These are phyloP conservation scores for Chalciporus piperatus DNA, from an alignment of 768 basidiomycete species.

Conservation along the genomic window DNA sequence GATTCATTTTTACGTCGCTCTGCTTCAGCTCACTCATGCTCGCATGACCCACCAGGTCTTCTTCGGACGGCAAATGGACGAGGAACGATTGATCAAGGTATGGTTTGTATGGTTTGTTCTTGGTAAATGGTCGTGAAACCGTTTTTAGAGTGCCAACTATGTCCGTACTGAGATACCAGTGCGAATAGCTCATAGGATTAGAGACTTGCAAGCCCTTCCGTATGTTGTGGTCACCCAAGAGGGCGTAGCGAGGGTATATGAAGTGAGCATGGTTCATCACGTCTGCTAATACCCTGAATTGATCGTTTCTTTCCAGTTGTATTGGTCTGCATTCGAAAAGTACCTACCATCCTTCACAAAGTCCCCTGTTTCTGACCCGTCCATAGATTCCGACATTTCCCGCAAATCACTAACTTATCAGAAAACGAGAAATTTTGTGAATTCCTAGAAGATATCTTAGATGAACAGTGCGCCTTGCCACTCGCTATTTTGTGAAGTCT, in stretches of 20 bases:
- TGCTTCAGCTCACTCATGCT: conserved; percentile 3
- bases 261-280: conserved; percentile 46
- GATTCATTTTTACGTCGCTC: not conserved
- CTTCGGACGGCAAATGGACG: conserved; percentile 80
- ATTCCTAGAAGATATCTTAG: conserved; percentile 61
- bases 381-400: conserved; percentile 68
- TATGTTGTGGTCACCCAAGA: conserved; percentile 87
- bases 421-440: conserved; percentile 81
- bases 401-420: conserved; percentile 62
- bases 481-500: conserved; percentile 2
- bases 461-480: conserved; percentile 65
- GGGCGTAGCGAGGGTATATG: conserved; percentile 78
- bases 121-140: not conserved
- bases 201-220: conserved; percentile 83
- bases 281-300: not conserved
- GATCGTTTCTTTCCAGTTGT: conserved; percentile 48
- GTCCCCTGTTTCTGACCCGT: conserved; percentile 7
- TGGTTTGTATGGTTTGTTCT: conserved; percentile 6
- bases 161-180: conserved; percentile 87
- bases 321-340: conserved; percentile 88
- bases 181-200: conserved; percentile 81
- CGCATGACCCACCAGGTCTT: conserved; percentile 53
- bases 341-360: conserved; percentile 28
- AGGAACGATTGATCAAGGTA: conserved; percentile 75
- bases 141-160: conserved; percentile 77